Percentiles rank a stretch among this genome's conserved stretches.
These are phyloP conservation scores for Heritiera fomes DNA, from an alignment of 345 rosid species.

Conservation along the genomic window DNA sequence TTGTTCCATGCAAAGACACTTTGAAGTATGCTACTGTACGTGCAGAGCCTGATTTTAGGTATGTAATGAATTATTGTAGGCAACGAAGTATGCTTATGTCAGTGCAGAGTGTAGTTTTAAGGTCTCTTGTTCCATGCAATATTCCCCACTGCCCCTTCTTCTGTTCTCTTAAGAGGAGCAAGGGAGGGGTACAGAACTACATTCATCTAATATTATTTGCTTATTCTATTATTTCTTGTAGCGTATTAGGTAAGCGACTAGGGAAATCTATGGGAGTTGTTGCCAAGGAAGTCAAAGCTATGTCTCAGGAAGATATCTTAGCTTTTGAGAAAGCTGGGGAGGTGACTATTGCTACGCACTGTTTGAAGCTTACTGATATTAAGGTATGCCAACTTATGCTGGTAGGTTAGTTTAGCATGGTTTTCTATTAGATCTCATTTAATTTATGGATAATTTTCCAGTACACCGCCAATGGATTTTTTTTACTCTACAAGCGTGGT, in stretches of 20 bases:
- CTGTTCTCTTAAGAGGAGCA: background rate
- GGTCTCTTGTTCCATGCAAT: background rate
- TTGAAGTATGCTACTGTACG: constrained; percentile 84
- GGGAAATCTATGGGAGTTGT: constrained; percentile 93
- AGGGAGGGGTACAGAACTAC: background rate
- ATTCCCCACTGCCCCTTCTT: background rate
- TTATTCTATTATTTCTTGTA: constrained; percentile 32
- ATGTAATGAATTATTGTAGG: constrained; percentile 7
- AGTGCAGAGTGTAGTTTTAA: background rate
- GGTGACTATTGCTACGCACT: constrained; percentile 70
- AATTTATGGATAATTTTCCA: background rate
- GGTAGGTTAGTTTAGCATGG: background rate
- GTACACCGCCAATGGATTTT: too few species aligned
- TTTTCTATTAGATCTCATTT: background rate
- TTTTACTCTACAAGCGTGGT: too few species aligned
- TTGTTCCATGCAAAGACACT: constrained; percentile 75
- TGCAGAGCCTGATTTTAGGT: constrained; percentile 99
- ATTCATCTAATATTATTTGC: constrained; percentile 3
- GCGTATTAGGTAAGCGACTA: constrained; percentile 86
- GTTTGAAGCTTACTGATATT: constrained; percentile 67
- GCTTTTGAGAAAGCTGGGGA: constrained; percentile 75
- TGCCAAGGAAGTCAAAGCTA: constrained; percentile 75
- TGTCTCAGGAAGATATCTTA: constrained; percentile 84
- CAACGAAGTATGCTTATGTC: background rate
- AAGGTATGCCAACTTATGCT: constrained; percentile 51